Percentiles rank a stretch among this genome's conserved stretches.
phyloP scores from a whole-genome alignment of 768 basidiomycete species.

The Mycena maculata region DNA sequence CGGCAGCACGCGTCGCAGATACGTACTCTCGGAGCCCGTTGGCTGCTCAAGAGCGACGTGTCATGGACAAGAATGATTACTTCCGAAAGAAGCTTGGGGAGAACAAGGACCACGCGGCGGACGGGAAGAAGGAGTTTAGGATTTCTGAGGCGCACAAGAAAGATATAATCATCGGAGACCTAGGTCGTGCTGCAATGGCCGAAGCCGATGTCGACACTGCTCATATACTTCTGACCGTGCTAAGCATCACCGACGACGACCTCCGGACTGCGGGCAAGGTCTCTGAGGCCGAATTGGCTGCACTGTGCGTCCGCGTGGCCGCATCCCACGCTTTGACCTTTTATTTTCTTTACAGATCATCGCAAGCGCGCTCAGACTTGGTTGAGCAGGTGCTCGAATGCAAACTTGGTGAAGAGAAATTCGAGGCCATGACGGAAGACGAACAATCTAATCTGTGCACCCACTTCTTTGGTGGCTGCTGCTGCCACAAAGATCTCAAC shows the following conservation, averaged over 20 bases:
- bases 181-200: conserved; percentile 8
- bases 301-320: not conserved
- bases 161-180: conserved; percentile 4
- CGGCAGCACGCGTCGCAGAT: not conserved
- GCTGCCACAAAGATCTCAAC: conserved; percentile 47
- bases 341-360: not conserved
- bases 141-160: conserved; percentile 4
- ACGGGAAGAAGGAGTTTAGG: conserved; percentile 17
- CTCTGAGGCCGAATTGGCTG: not conserved
- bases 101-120: not conserved
- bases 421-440: not conserved
- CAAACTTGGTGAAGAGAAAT: not conserved
- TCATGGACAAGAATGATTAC: conserved; percentile 2
- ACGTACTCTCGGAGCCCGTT: not conserved
- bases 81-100: not conserved
- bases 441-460: conserved; percentile 15
- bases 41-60: not conserved
- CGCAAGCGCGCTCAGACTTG: not conserved
- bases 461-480: conserved; percentile 43
- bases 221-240: not conserved
- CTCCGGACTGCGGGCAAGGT: not conserved
- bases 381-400: not conserved
- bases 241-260: not conserved
- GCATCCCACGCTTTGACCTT: not conserved
- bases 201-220: not conserved